These are phyloP conservation scores for Nitzschia palea DNA, from an alignment of 108 stramenopile species.

Conservation along the genomic window DNA sequence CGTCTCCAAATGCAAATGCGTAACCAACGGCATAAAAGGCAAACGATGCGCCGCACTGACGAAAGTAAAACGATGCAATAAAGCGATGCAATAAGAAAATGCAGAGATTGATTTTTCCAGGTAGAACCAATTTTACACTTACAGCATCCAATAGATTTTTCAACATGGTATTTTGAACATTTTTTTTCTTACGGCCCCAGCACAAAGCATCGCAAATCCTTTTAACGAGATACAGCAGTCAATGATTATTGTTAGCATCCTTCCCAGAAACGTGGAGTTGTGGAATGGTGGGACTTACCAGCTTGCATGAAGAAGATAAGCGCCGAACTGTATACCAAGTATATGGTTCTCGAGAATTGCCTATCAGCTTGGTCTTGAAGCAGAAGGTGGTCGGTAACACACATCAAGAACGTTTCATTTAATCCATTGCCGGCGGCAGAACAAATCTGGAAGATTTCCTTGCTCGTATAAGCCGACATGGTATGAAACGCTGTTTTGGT, in stretches of 20 bases:
- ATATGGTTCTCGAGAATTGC: slow-evolving; percentile 39
- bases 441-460: slow-evolving; percentile 8
- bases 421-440: slow-evolving; percentile 4
- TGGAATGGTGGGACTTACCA: not conserved
- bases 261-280: too few species aligned
- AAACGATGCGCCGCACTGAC: slow-evolving; percentile 68
- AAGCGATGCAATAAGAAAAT: not conserved
- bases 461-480: slow-evolving; percentile 1
- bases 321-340: slow-evolving; percentile 68
- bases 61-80: slow-evolving; percentile 9
- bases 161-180: slow-evolving; percentile 86
- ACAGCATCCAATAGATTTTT: slow-evolving; percentile 90
- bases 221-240: slow-evolving; percentile 58
- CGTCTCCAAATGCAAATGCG: slow-evolving; percentile 77
- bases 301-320: slow-evolving; percentile 92
- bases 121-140: slow-evolving; percentile 55
- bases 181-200: slow-evolving; percentile 82
- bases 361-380: slow-evolving; percentile 12
- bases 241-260: too few species aligned
- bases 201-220: slow-evolving; percentile 89
- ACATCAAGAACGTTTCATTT: slow-evolving; percentile 11
- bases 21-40: slow-evolving; percentile 81
- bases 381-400: slow-evolving; percentile 23
- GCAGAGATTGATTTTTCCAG: slow-evolving; percentile 39
- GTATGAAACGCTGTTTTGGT: not conserved